Conservation (phyloP, 495 filamentous ascomycete species). For the Patellaria atrata region DNA sequence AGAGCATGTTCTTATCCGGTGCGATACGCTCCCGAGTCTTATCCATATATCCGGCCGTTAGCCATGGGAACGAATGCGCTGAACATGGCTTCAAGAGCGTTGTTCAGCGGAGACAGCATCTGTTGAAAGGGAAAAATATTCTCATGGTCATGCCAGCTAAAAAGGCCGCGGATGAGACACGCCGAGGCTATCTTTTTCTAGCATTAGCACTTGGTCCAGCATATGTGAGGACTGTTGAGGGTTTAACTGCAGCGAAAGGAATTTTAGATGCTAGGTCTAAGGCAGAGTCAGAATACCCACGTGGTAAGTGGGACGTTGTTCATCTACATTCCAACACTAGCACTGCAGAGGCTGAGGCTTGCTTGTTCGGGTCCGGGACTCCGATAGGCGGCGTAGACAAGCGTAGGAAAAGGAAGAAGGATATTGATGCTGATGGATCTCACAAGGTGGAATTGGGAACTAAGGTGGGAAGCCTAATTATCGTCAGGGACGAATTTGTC, state of each 20-base stretch:
- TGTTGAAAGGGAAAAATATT: slow-evolving; percentile 53
- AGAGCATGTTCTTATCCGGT: slow-evolving; percentile 60
- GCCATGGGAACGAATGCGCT: slow-evolving; percentile 27
- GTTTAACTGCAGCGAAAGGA: slow-evolving; percentile 45
- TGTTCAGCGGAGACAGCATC: slow-evolving; percentile 40
- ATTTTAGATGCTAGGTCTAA: slow-evolving; percentile 35
- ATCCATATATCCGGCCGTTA: slow-evolving; percentile 39
- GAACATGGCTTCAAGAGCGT: slow-evolving; percentile 34
- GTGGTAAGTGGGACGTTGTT: slow-evolving; percentile 5
- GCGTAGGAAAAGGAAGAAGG: slow-evolving; percentile 37
- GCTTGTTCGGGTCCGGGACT: slow-evolving; percentile 26
- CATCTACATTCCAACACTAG: no score
- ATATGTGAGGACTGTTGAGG: slow-evolving; percentile 46
- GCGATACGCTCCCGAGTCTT: slow-evolving; percentile 64
- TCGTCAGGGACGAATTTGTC: slow-evolving; percentile 75
- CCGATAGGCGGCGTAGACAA: slow-evolving; percentile 18
- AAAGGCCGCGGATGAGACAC: slow-evolving; percentile 41
- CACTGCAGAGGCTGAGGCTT: slow-evolving; percentile 32
- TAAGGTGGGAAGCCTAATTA: no score
- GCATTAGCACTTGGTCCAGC: slow-evolving; percentile 63
- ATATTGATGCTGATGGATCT: slow-evolving; percentile 7
- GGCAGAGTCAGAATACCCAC: no score
- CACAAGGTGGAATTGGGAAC: slow-evolving; percentile 38
- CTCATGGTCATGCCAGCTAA: slow-evolving; percentile 61
- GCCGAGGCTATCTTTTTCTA: slow-evolving; percentile 55